phyloP scores from a whole-genome alignment of 441 rosid genomes.

The Gossypium davidsonii region DNA sequence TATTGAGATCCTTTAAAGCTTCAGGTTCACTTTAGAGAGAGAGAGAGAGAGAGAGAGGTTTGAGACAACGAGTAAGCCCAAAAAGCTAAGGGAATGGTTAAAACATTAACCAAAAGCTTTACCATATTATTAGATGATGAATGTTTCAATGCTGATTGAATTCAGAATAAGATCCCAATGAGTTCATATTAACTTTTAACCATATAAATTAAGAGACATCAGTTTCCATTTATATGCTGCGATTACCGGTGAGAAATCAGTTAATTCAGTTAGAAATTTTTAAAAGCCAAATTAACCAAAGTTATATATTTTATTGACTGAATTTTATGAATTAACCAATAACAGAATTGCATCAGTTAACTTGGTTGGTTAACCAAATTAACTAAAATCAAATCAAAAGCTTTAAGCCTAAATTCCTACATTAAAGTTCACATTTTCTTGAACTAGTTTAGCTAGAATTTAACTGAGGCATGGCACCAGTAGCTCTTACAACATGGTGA shows the following conservation, averaged over 20 bases:
- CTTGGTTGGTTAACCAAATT: neutral
- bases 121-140: neutral
- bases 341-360: neutral
- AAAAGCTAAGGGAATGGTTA: neutral
- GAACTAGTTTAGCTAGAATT: neutral
- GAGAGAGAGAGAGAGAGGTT: neutral
- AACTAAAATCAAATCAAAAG: neutral
- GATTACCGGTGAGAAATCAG: neutral
- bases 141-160: neutral
- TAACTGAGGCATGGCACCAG: neutral
- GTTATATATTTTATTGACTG: neutral
- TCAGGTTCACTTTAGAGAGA: neutral
- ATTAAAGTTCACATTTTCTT: neutral
- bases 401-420: neutral
- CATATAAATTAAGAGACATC: neutral
- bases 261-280: neutral
- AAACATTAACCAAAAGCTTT: neutral
- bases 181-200: neutral
- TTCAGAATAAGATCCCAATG: neutral
- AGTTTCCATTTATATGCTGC: neutral
- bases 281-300: neutral
- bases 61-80: neutral
- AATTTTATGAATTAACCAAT: neutral
- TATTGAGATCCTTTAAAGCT: neutral
- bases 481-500: neutral